Conservation (phyloP, 1,284 basidiomycete genomes). For the Leccinum ambiguum region DNA sequence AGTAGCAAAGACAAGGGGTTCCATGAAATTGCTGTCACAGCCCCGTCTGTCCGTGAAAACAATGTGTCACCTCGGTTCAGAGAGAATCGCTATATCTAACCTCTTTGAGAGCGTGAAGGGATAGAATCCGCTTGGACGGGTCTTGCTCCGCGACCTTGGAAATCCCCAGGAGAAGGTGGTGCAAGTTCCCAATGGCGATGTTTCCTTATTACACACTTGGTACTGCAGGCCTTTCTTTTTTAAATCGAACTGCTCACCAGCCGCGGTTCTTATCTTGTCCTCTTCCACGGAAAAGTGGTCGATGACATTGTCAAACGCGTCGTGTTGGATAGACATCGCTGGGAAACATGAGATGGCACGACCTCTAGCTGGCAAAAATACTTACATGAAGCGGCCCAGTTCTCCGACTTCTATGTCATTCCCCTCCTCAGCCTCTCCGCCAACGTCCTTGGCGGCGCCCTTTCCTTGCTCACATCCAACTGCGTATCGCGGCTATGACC, state of each 20-base stretch:
- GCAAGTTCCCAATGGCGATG: no score
- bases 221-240: no score
- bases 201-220: no score
- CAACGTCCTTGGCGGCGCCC: conserved; percentile 44
- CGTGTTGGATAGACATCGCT: conserved; percentile 77
- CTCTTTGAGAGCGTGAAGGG: conserved; percentile 94
- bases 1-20: no score
- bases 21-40: no score
- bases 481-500: conserved; percentile 5
- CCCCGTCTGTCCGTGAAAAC: no score
- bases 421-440: conserved; percentile 66
- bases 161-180: no score
- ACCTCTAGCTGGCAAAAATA: no score
- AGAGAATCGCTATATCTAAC: conserved; percentile 35
- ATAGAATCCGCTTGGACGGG: conserved; percentile 63
- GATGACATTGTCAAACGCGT: conserved; percentile 75
- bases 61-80: no score
- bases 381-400: no score
- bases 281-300: conserved; percentile 73
- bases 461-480: conserved; percentile 37
- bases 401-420: no score
- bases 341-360: conserved; percentile 12
- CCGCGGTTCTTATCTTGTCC: conserved; percentile 84
- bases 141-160: no score
- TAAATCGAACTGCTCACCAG: conserved; percentile 49